A percentile compares a stretch with the other conserved stretches of the same genome.
Evolutionary conservation across 2,329 filamentous ascomycete species (phyloP).

Genomic region (Alternaria incomplexa): DNA sequence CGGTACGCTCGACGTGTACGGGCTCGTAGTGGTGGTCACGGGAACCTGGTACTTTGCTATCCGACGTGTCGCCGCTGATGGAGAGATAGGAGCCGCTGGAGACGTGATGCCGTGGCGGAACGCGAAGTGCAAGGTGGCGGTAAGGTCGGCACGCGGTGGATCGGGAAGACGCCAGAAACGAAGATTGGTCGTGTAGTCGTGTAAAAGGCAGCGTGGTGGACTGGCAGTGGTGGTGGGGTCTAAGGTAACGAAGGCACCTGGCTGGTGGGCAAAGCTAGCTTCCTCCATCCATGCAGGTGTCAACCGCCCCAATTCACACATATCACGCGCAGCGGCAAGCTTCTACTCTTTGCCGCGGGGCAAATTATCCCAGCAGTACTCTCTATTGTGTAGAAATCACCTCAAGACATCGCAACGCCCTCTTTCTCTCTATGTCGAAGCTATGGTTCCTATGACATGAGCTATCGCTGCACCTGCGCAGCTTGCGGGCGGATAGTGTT

Average conservation of each 20-base stretch:
- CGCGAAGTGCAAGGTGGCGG: background rate
- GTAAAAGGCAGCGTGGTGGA: background rate
- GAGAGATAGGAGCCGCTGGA: background rate
- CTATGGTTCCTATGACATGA: background rate
- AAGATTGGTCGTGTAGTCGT: background rate
- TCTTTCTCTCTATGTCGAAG: background rate
- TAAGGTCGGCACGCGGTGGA: background rate
- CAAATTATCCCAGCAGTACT: background rate
- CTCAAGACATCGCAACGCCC: background rate
- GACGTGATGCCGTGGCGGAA: background rate
- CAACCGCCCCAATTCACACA: constrained; percentile 3
- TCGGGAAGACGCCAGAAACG: background rate
- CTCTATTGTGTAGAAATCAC: background rate
- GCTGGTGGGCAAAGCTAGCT: constrained; percentile 9
- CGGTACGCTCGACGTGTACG: constrained; percentile 9
- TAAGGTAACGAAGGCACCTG: constrained; percentile 11
- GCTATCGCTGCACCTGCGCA: constrained; percentile 10
- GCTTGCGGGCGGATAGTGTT: constrained; percentile 5
- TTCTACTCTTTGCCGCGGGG: background rate
- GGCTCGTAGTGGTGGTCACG: constrained; percentile 2
- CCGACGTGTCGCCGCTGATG: constrained; percentile 12
- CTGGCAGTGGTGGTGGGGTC: constrained; percentile 10
- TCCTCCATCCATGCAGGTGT: constrained; percentile 5
- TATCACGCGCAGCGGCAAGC: background rate
- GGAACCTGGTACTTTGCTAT: background rate